phyloP scores from a whole-genome alignment of 2,329 filamentous ascomycete genomes.

The Ambrosiella xylebori region DNA sequence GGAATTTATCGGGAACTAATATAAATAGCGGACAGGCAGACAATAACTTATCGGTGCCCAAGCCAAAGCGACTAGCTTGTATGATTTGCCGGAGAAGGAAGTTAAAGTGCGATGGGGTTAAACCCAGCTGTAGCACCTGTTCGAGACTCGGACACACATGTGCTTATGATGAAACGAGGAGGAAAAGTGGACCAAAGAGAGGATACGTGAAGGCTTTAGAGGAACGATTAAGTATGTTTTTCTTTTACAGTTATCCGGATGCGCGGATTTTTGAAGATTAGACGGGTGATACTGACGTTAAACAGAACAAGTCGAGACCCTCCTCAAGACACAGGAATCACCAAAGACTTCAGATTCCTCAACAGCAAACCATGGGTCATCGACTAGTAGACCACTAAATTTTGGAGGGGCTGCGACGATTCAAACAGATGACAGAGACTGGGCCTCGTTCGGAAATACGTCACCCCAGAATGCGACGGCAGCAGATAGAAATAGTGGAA shows the following conservation, averaged over 20 bases:
- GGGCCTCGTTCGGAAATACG: constrained; percentile 30
- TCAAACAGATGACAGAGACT: constrained; percentile 2
- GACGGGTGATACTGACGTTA: neutral
- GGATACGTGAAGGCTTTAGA: constrained; percentile 91
- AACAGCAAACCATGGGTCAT: neutral
- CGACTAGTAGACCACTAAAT: neutral
- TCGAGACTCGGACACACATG: constrained; percentile 72
- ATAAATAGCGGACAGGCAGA: constrained; percentile 24
- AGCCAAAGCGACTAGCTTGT: constrained; percentile 86
- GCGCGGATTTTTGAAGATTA: neutral
- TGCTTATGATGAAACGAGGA: constrained; percentile 78
- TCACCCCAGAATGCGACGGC: neutral
- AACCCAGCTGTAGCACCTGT: constrained; percentile 78
- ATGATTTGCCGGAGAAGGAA: constrained; percentile 88
- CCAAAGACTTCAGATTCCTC: constrained; percentile 1
- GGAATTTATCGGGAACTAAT: constrained; percentile 20
- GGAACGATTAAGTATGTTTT: constrained; percentile 65
- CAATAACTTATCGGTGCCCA: constrained; percentile 45
- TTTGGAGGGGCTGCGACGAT: neutral
- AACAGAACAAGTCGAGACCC: constrained; percentile 77
- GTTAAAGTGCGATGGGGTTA: constrained; percentile 69
- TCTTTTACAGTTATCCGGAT: neutral
- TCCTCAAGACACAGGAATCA: constrained; percentile 64
- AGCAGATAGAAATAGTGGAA: neutral
- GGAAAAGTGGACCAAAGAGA: constrained; percentile 86